Evolutionary conservation across 208 protist species (phyloP).

Genomic region (Porcisia deanei): DNA sequence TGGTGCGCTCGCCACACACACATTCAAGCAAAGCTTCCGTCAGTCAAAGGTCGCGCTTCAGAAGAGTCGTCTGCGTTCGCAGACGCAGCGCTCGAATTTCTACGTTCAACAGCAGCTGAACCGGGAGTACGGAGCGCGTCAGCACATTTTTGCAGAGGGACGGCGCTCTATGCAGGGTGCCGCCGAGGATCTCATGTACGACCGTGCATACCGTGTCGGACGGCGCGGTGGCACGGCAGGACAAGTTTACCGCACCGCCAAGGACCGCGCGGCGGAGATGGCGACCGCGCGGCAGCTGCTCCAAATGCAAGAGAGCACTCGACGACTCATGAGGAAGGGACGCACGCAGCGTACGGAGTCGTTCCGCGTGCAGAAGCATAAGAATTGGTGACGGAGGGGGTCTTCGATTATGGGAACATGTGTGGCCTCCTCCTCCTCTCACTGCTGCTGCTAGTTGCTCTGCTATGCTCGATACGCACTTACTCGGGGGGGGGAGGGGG

Average conservation of each 20-base stretch:
- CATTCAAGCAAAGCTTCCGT: slow-evolving; percentile 51
- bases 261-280: slow-evolving; percentile 44
- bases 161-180: slow-evolving; percentile 30
- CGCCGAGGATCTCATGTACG: slow-evolving; percentile 49
- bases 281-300: slow-evolving; percentile 61
- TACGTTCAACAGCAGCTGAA: slow-evolving; percentile 52
- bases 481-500: too few species aligned
- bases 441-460: background rate
- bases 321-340: slow-evolving; percentile 48
- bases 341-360: slow-evolving; percentile 35
- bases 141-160: slow-evolving; percentile 28
- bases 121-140: slow-evolving; percentile 37
- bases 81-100: slow-evolving; percentile 42
- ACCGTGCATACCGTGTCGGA: slow-evolving; percentile 10
- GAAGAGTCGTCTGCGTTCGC: slow-evolving; percentile 42
- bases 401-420: too few species aligned
- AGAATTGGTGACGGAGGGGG: slow-evolving; percentile 10
- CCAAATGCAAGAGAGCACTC: slow-evolving; percentile 50
- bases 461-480: background rate
- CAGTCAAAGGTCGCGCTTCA: slow-evolving; percentile 48
- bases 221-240: slow-evolving; percentile 10
- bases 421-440: background rate
- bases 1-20: slow-evolving; percentile 20
- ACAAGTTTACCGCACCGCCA: slow-evolving; percentile 10
- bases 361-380: slow-evolving; percentile 55